A percentile compares a stretch with the other conserved stretches of the same genome.
Evolutionary conservation across 2,329 filamentous ascomycete genomes (phyloP).

Genomic region (Remersonia thermophila): DNA sequence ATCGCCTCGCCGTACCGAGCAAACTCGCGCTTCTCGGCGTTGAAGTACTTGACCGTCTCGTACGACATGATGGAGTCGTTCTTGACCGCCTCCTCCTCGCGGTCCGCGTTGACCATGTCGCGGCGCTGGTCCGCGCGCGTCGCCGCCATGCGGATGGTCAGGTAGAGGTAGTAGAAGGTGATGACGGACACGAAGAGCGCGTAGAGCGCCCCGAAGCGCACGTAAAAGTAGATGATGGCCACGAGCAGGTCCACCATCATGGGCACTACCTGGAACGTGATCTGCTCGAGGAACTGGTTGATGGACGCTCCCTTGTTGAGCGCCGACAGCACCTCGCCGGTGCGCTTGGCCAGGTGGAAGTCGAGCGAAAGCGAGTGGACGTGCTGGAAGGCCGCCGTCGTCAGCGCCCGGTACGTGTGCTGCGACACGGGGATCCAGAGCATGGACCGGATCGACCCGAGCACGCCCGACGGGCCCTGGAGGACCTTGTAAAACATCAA

Average conservation of each 20-base stretch:
- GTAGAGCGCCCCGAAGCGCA: conserved; percentile 76
- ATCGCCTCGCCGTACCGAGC: conserved; percentile 60
- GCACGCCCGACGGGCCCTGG: conserved; percentile 77
- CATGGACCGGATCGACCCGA: conserved; percentile 69
- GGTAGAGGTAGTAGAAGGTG: conserved; percentile 91
- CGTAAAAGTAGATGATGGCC: conserved; percentile 69
- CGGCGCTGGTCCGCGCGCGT: conserved; percentile 83
- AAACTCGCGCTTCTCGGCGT: conserved; percentile 71
- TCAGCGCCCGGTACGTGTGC: conserved; percentile 89
- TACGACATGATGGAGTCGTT: conserved; percentile 99
- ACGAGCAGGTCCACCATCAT: conserved; percentile 86
- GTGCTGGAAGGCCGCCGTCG: conserved; percentile 91
- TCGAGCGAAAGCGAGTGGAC: conserved; percentile 91
- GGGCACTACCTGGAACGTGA: conserved; percentile 89
- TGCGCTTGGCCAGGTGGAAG: conserved; percentile 93
- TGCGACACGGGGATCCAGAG: conserved; percentile 96
- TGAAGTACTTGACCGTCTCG: conserved; percentile 88
- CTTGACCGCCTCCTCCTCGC: conserved; percentile 94
- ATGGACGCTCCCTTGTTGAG: conserved; percentile 93
- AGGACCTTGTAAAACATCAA: conserved; percentile 70
- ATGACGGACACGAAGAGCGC: conserved; percentile 80
- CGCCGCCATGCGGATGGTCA: conserved; percentile 91
- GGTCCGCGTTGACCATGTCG: conserved; percentile 87
- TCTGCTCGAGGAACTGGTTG: conserved; percentile 90
- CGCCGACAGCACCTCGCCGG: conserved; percentile 88